Evolutionary conservation across 2,329 filamentous ascomycete genomes (phyloP).

Genomic region (Arthrobotrys musiformis): DNA sequence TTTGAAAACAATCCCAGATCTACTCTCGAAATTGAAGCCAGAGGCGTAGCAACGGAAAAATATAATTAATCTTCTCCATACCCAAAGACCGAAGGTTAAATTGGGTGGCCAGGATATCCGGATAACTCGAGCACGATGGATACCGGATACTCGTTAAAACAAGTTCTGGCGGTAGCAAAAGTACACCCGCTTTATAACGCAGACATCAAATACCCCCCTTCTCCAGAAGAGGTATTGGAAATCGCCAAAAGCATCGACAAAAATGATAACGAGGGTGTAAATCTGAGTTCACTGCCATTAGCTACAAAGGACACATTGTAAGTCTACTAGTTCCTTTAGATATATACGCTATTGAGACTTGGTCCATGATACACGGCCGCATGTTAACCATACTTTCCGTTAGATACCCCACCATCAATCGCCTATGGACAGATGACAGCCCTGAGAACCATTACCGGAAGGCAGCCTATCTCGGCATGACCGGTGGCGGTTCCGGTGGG

Average conservation of each 20-base stretch:
- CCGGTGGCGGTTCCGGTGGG: conserved; percentile 61
- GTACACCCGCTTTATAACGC: conserved; percentile 39
- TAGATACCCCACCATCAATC: conserved; percentile 62
- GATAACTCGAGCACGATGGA: conserved; percentile 43
- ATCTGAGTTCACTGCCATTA: conserved; percentile 22
- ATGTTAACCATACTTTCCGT: not conserved
- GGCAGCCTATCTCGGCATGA: conserved; percentile 63
- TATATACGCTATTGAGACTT: not conserved
- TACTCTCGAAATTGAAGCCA: too few species aligned
- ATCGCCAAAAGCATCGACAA: conserved; percentile 9
- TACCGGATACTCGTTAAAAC: conserved; percentile 33
- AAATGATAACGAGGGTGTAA: not conserved
- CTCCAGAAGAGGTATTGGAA: conserved; percentile 13
- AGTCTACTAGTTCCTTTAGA: not conserved
- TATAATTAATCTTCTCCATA: too few species aligned
- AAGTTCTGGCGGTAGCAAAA: conserved; percentile 40
- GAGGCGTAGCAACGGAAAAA: too few species aligned
- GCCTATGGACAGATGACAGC: conserved; percentile 61
- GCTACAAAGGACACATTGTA: conserved; percentile 34
- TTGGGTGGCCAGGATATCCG: too few species aligned
- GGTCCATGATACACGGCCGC: too few species aligned
- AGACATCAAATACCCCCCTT: conserved; percentile 37
- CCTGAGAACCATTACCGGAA: conserved; percentile 61
- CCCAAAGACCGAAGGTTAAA: too few species aligned
- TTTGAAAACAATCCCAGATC: too few species aligned